Percentiles rank a stretch among this genome's conserved stretches.
phyloP scores from a whole-genome alignment of 352 stramenopile species.

The Pythium myriotylum region DNA sequence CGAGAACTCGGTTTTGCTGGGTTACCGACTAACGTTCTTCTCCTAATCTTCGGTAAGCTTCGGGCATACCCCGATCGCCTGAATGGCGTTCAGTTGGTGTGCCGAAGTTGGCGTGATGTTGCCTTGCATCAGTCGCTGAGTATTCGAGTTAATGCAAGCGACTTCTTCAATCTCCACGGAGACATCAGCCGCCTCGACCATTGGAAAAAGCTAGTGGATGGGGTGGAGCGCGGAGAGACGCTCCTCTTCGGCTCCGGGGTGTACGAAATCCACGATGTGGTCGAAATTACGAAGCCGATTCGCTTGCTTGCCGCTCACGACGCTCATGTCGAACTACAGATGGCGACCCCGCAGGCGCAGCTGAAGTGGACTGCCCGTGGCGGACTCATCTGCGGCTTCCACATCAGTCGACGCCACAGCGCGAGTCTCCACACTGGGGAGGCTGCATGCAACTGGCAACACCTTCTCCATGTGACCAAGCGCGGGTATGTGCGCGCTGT shows the following conservation, averaged over 20 bases:
- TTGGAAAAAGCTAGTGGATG: constrained; percentile 30
- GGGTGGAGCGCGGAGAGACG: constrained; percentile 46
- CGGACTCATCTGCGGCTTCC: constrained; percentile 66
- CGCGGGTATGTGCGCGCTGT: constrained; percentile 51
- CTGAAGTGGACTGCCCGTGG: constrained; percentile 60
- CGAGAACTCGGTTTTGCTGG: constrained; percentile 70
- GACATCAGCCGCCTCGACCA: constrained; percentile 8
- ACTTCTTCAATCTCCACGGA: constrained; percentile 31
- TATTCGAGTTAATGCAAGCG: constrained; percentile 51
- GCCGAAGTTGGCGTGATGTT: constrained; percentile 49
- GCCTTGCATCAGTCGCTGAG: constrained; percentile 49
- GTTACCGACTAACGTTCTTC: constrained; percentile 73
- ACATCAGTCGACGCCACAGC: constrained; percentile 47
- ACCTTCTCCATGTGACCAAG: constrained; percentile 51
- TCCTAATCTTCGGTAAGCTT: constrained; percentile 88
- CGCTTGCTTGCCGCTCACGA: constrained; percentile 53
- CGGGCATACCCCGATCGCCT: constrained; percentile 61
- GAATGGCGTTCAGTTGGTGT: constrained; percentile 46
- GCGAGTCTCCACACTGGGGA: constrained; percentile 13
- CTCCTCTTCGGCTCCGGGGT: constrained; percentile 72
- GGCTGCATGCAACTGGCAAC: constrained; percentile 55
- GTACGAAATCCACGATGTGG: constrained; percentile 52
- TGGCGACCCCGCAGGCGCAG: constrained; percentile 49
- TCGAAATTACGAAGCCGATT: constrained; percentile 53
- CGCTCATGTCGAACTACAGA: constrained; percentile 70